Conservation (phyloP, 2,329 filamentous ascomycete species). For the Curvularia sp. region DNA sequence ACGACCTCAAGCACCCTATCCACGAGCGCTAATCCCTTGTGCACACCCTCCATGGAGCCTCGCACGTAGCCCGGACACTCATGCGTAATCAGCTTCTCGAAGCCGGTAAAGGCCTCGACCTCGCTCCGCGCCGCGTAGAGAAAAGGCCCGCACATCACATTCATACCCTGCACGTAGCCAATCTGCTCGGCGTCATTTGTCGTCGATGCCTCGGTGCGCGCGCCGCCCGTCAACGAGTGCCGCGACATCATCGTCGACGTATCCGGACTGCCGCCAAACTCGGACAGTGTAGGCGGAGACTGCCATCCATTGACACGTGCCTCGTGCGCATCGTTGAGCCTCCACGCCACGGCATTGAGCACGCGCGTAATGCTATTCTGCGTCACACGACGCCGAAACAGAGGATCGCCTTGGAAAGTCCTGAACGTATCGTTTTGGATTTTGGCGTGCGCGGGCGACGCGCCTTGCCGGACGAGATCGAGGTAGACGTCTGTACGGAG, state of each 20-base stretch:
- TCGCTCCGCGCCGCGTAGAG: conserved; percentile 94
- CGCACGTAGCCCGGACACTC: conserved; percentile 95
- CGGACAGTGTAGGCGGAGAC: conserved; percentile 58
- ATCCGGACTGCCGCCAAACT: conserved; percentile 59
- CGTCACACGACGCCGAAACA: conserved; percentile 93
- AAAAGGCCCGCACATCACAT: conserved; percentile 94
- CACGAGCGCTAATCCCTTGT: conserved; percentile 87
- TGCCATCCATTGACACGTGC: conserved; percentile 62
- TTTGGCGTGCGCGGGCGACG: conserved; percentile 93
- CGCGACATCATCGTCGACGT: conserved; percentile 43
- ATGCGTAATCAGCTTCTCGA: conserved; percentile 83
- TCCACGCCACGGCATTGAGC: conserved; percentile 95
- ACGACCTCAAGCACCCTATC: conserved; percentile 92
- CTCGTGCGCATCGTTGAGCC: conserved; percentile 78
- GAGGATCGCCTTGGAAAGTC: conserved; percentile 93
- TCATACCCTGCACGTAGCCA: conserved; percentile 98
- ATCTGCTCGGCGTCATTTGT: conserved; percentile 68
- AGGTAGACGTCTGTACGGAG: conserved; percentile 89
- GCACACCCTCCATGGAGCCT: conserved; percentile 96
- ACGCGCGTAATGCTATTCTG: conserved; percentile 94
- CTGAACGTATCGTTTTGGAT: conserved; percentile 99
- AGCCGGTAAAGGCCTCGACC: conserved; percentile 90
- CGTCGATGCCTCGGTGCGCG: conserved; percentile 43
- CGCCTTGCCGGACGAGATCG: conserved; percentile 86
- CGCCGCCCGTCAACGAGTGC: conserved; percentile 41